Conservation (phyloP, 2,329 filamentous ascomycete species). For the Gremmenia infestans region DNA sequence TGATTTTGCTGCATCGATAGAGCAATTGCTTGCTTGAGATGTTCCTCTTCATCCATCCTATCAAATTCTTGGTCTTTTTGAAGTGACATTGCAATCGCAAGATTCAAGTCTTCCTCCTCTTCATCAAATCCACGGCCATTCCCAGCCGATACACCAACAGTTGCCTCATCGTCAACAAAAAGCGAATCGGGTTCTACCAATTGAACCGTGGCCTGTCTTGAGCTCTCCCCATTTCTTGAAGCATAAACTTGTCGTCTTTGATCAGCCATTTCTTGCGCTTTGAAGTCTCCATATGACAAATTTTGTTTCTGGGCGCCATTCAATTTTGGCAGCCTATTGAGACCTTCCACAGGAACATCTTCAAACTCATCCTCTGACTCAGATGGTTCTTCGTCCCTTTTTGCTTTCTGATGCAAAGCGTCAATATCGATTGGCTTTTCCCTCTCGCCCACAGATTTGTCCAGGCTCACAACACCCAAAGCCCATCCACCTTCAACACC, state of each 20-base stretch:
- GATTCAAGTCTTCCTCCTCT: slow-evolving; percentile 63
- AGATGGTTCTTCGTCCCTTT: slow-evolving; percentile 53
- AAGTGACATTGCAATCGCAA: slow-evolving; percentile 80
- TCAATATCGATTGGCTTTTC: slow-evolving; percentile 94
- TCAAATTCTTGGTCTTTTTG: slow-evolving; percentile 38
- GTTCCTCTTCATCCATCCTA: slow-evolving; percentile 60
- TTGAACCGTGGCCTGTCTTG: slow-evolving; percentile 7
- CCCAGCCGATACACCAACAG: slow-evolving; percentile 8
- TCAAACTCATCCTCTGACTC: slow-evolving; percentile 57
- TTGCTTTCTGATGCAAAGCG: slow-evolving; percentile 51
- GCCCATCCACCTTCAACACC: slow-evolving; percentile 95
- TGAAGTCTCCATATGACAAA: slow-evolving; percentile 24
- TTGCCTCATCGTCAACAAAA: slow-evolving; percentile 24
- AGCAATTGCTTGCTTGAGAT: slow-evolving; percentile 76
- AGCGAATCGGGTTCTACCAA: slow-evolving; percentile 24
- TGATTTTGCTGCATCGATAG: slow-evolving; percentile 72
- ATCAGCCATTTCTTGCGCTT: slow-evolving; percentile 25
- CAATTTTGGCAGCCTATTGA: slow-evolving; percentile 31
- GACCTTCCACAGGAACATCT: slow-evolving; percentile 33
- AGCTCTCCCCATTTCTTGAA: slow-evolving; percentile 10
- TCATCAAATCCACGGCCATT: slow-evolving; percentile 14
- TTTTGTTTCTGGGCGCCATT: slow-evolving; percentile 13
- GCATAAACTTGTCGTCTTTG: slow-evolving; percentile 19
- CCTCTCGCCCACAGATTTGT: slow-evolving; percentile 71
- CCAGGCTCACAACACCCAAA: slow-evolving; percentile 83